Conservation (phyloP, 805 yeast genomes). For the Priceomyces medius region DNA sequence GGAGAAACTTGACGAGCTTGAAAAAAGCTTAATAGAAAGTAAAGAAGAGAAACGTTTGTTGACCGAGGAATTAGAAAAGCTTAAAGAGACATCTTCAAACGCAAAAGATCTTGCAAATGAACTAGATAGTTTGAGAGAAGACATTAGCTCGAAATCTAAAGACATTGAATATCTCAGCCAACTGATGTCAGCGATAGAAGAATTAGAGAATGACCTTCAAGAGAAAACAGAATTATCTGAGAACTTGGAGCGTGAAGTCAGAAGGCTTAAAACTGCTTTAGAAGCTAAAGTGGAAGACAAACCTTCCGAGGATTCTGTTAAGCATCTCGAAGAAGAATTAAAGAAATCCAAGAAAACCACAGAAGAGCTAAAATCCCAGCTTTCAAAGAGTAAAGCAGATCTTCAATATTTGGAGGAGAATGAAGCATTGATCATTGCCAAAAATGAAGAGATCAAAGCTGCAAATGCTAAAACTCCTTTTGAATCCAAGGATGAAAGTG, state of each 20-base stretch:
- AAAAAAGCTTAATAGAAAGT: constrained; percentile 10
- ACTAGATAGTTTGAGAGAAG: constrained; percentile 4
- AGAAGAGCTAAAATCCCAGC: constrained; percentile 6
- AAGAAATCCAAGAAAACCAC: constrained; percentile 1
- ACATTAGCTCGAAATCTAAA: constrained; percentile 1
- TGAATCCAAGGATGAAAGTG: constrained; percentile 4
- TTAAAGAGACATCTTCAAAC: background rate
- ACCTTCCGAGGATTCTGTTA: background rate
- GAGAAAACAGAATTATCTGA: background rate
- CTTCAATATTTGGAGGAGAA: background rate
- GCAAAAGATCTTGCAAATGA: background rate
- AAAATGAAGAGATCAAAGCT: constrained; percentile 7
- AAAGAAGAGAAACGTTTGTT: background rate
- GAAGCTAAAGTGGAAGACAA: background rate
- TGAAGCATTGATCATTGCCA: too few relatives aligned
- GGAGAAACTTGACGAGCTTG: background rate
- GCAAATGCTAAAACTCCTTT: constrained; percentile 2
- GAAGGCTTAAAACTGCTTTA: background rate
- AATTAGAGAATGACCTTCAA: background rate
- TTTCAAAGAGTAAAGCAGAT: constrained; percentile 3
- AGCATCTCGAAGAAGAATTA: background rate
- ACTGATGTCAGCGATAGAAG: background rate
- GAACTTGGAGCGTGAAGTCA: constrained; percentile 5
- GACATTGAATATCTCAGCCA: background rate
- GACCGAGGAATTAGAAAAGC: background rate